Base-by-base conservation (phyloP, 768 basidiomycete genomes). In the Lactifluus hygrophoroides region DNA sequence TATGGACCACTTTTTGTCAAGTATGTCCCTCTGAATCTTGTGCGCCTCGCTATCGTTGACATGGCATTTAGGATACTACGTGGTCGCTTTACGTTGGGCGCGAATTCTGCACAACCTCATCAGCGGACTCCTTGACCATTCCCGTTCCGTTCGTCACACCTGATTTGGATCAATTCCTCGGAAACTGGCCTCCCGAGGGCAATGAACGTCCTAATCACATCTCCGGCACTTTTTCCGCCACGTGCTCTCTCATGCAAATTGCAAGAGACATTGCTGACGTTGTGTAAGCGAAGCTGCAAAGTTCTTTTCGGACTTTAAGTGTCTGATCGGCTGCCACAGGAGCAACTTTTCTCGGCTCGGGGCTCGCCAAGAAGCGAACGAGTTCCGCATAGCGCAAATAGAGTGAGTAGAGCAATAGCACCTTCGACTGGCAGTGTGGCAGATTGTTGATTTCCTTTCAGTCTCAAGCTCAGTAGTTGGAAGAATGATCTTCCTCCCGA, bases 11-110 rank as follows among this genome's bases (percentile, higher is more conserved):
- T 4, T 83, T 80, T 67, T 72, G 76, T 40, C 80, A 81, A 69
- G 80, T 78, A 58, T 13, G 67, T 49, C 16, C n/a, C 32, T 11
- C 27, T 38, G 23, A 28, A 11, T 48, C n/a, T 47, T 46, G 38
- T 21, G 11, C 25, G 23, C 42, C 27, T 47, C 13, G 44, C n/a
- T 23, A 7, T 28, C 27, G 27, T 35, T 54, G n/a, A 42, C 28
- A 14, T n/a, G 28, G 6, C 3, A 23, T 55, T 8, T 50, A 82
- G 77, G 83, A 85, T 54, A 78, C 82, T 5, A 83, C 80, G 51
- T 84, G 83, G 83, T 81, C 80, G 1, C 71, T 84, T 0, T 83
- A 83, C 51, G 81, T 84, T n/a, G 83, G 83, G 8, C 75, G 83
- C 19, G 82, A 84, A 52, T 80, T 78, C 66, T 77, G 75, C 54